Evolutionary conservation across 2,329 filamentous ascomycete species (phyloP).

Genomic region (Penicillium sp.): DNA sequence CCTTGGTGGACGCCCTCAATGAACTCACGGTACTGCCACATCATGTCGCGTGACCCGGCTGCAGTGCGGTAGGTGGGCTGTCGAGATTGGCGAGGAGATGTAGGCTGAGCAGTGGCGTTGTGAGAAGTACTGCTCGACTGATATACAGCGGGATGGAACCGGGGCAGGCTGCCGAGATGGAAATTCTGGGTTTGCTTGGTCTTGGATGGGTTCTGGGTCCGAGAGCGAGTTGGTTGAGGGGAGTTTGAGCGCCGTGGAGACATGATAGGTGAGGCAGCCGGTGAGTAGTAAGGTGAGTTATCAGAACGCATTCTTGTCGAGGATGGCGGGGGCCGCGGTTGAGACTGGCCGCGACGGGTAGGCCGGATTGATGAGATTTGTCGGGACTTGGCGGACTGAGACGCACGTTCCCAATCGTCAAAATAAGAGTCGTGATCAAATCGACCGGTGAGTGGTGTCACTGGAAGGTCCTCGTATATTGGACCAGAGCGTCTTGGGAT

Average conservation of each 20-base stretch:
- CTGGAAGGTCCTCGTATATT: conserved; percentile 34
- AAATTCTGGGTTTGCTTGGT: conserved; percentile 40
- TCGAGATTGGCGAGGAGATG: conserved; percentile 35
- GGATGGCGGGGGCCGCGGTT: conserved; percentile 3
- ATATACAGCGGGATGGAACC: conserved; percentile 49
- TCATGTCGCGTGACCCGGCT: conserved; percentile 39
- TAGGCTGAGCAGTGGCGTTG: conserved; percentile 29
- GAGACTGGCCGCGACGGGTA: conserved; percentile 16
- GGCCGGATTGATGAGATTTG: conserved; percentile 15
- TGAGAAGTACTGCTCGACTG: conserved; percentile 32
- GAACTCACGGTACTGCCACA: conserved; percentile 46
- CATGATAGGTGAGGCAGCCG: conserved; percentile 35
- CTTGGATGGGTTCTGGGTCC: conserved; percentile 36
- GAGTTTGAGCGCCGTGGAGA: conserved; percentile 36
- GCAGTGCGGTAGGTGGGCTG: conserved; percentile 35
- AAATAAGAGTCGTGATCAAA: conserved; percentile 40
- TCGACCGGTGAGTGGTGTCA: conserved; percentile 41
- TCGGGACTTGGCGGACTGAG: conserved; percentile 22
- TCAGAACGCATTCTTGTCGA: conserved; percentile 35
- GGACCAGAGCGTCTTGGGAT: conserved; percentile 32
- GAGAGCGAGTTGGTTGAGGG: conserved; percentile 36
- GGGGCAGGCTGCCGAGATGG: conserved; percentile 45
- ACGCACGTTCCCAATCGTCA: conserved; percentile 31
- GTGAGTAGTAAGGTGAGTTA: conserved; percentile 34
- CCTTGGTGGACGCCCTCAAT: conserved; percentile 38